Conservation (phyloP, 2,329 filamentous ascomycete genomes). For the Aspergillus sp. region DNA sequence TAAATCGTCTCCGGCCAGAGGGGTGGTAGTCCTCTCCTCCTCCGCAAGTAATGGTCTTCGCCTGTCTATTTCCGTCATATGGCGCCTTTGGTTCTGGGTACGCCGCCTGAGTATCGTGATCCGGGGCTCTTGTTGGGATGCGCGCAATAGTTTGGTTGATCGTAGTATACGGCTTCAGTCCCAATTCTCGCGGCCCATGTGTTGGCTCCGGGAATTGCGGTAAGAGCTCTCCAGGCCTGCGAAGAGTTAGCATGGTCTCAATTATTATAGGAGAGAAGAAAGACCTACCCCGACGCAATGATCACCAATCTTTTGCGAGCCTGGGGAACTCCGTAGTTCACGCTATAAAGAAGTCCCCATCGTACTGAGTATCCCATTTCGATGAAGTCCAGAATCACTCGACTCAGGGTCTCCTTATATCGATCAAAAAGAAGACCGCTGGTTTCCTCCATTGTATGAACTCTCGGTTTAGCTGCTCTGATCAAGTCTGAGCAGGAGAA, state of each 20-base stretch:
- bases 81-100: slow-evolving; percentile 24
- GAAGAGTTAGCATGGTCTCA: slow-evolving; percentile 10
- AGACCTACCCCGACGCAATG: slow-evolving; percentile 53
- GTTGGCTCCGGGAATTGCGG: slow-evolving; percentile 65
- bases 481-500: slow-evolving; percentile 55
- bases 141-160: slow-evolving; percentile 43
- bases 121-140: slow-evolving; percentile 40
- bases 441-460: slow-evolving; percentile 79
- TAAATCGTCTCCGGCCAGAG: slow-evolving; percentile 62
- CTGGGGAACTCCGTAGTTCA: slow-evolving; percentile 53
- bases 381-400: slow-evolving; percentile 64
- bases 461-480: slow-evolving; percentile 58
- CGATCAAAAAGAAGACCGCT: slow-evolving; percentile 64
- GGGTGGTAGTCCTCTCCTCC: slow-evolving; percentile 66
- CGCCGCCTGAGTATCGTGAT: slow-evolving; percentile 43
- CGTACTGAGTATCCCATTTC: slow-evolving; percentile 66
- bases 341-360: slow-evolving; percentile 61
- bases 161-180: slow-evolving; percentile 37
- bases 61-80: slow-evolving; percentile 52
- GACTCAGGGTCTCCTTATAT: slow-evolving; percentile 57
- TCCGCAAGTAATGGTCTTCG: slow-evolving; percentile 62
- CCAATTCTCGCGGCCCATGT: slow-evolving; percentile 43
- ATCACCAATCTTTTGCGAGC: slow-evolving; percentile 50
- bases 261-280: not conserved
- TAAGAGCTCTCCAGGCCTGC: slow-evolving; percentile 68